Base-by-base conservation (phyloP, 2,329 filamentous ascomycete species). In the Curvularia lunata region DNA sequence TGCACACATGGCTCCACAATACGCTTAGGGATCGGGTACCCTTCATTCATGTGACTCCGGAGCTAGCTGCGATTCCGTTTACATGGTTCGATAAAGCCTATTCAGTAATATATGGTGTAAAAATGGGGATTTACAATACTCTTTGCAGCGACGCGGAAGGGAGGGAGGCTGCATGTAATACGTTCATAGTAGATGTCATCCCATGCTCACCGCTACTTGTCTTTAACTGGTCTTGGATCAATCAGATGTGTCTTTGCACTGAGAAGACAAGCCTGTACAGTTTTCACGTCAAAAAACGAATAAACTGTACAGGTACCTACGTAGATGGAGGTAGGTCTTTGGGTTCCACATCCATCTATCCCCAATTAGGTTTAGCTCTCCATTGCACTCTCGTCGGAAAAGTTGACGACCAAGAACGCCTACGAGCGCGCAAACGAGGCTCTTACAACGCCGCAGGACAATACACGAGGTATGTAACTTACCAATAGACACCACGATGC, bases 201-300 rank as follows among this genome's bases (percentile, higher is more conserved):
- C 18, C 10, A 4, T 32, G 13, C 59, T 65, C 58, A 68, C 65
- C 62, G 63, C 64, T 52, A 57, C 38, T 48, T 48, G 10, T n/a
- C 23, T 7, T 5, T 5, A 4, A 38, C 3, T 25, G 27, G 19
- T 12, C 23, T 25, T 4, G 9, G 12, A 38, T n/a, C n/a, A 18
- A 21, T 37, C 2, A 28, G 7, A 16, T 19, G 13, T 8, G 6
- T 21, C 23, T 41, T 5, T 28, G 18, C 6, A 10, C 19, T n/a
- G 30, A 21, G 43, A 52, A 19, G 12, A 19, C 10, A 13, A 34
- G 8, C 25, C n/a, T n/a, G n/a, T n/a, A n/a, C n/a, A n/a, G n/a
- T n/a, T n/a, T n/a, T n/a, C n/a, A n/a, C n/a, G n/a, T n/a, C n/a
- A n/a, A n/a, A n/a, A n/a, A n/a, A n/a, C n/a, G 19, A 42, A 63